Percentiles rank a stretch among this genome's conserved stretches.
Evolutionary conservation across 495 filamentous ascomycete species (phyloP).

Genomic region (Aspergillus funiculosus): DNA sequence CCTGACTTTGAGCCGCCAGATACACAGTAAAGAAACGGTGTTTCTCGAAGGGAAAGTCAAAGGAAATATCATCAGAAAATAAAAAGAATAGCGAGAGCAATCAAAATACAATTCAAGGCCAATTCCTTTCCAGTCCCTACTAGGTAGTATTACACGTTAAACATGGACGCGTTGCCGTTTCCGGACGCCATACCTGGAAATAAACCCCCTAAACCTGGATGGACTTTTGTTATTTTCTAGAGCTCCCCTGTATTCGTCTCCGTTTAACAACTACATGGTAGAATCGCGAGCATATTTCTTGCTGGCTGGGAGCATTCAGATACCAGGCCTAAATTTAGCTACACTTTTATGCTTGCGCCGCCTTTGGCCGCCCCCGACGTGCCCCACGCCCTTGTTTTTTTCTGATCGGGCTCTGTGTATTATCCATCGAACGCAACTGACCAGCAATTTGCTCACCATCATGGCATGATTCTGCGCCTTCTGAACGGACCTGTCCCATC

Average conservation of each 20-base stretch:
- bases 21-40: too few species aligned
- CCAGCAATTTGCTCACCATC: conserved; percentile 1
- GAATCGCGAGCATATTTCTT: too few species aligned
- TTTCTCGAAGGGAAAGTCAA: too few species aligned
- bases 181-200: neutral
- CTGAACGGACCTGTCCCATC: conserved; percentile 8
- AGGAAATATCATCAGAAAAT: neutral
- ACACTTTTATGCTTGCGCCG: neutral
- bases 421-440: conserved; percentile 2
- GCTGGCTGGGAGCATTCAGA: too few species aligned
- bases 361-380: conserved; percentile 2
- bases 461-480: conserved; percentile 9
- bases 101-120: neutral
- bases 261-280: too few species aligned
- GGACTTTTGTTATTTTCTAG: too few species aligned
- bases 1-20: too few species aligned
- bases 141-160: neutral
- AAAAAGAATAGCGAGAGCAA: neutral
- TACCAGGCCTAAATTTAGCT: conserved; percentile 5
- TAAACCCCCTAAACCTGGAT: too few species aligned
- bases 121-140: neutral
- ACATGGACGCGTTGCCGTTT: conserved; percentile 1
- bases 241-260: too few species aligned
- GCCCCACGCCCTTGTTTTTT: conserved; percentile 13
- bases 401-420: conserved; percentile 11